phyloP scores from a whole-genome alignment of 2,329 filamentous ascomycete species.

The Pseudomassariella vexata region DNA sequence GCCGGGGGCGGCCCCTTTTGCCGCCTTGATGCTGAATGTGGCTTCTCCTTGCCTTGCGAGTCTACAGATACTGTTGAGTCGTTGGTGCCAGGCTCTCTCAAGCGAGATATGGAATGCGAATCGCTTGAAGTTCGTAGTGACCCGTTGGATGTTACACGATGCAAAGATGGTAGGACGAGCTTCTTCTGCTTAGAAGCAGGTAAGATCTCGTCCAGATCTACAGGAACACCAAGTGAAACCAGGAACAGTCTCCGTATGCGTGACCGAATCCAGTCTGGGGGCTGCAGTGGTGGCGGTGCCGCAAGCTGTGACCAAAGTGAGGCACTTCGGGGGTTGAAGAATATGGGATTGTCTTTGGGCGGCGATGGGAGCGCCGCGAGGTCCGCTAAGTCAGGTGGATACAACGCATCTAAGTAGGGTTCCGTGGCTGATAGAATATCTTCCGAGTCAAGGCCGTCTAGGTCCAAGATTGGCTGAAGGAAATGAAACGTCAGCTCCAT shows the following conservation, averaged over 20 bases:
- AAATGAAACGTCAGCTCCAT: slow-evolving; percentile 17
- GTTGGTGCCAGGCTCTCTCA: slow-evolving; percentile 43
- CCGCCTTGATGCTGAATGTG: slow-evolving; percentile 30
- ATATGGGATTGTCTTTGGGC: slow-evolving; percentile 57
- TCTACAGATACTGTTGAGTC: slow-evolving; percentile 54
- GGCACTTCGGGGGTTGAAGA: slow-evolving; percentile 78
- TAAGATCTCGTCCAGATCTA: slow-evolving; percentile 95
- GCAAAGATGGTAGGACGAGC: slow-evolving; percentile 74
- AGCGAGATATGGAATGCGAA: slow-evolving; percentile 39
- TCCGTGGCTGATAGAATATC: slow-evolving; percentile 57
- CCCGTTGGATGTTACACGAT: slow-evolving; percentile 37
- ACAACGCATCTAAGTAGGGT: slow-evolving; percentile 62
- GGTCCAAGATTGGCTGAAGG: slow-evolving; percentile 60
- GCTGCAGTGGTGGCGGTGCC: slow-evolving; percentile 87
- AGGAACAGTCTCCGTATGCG: slow-evolving; percentile 92
- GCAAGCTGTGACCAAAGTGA: slow-evolving; percentile 96
- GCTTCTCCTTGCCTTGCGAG: slow-evolving; percentile 47
- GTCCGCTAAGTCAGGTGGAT: slow-evolving; percentile 51
- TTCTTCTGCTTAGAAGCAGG: slow-evolving; percentile 98
- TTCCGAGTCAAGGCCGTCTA: slow-evolving; percentile 54
- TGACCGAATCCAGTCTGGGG: slow-evolving; percentile 95
- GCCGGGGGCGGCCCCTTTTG: slow-evolving; percentile 58
- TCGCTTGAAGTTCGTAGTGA: slow-evolving; percentile 53
- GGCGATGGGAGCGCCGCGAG: slow-evolving; percentile 43
- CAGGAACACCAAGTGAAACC: slow-evolving; percentile 89